Conservation (phyloP, 106 monocot species). For the Vanilla planifolia region DNA sequence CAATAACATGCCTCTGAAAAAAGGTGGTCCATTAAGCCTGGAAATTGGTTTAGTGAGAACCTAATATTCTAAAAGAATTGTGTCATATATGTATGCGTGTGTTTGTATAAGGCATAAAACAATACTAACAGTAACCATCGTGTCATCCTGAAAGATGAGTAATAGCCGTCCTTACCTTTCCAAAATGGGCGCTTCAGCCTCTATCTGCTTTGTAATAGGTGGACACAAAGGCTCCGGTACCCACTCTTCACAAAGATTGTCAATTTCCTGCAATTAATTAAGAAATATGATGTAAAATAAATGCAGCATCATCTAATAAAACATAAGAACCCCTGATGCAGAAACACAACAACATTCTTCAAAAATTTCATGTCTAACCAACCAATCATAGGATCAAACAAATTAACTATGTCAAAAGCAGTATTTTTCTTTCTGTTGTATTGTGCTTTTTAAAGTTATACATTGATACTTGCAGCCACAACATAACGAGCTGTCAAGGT, state of each 20-base stretch:
- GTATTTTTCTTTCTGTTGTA: too few relatives aligned
- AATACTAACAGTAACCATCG: background rate
- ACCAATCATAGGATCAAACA: background rate
- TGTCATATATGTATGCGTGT: too few relatives aligned
- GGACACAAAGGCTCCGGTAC: constrained; percentile 77
- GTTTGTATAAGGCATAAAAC: too few relatives aligned
- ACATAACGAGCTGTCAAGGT: too few relatives aligned
- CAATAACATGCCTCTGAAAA: too few relatives aligned
- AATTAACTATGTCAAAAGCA: constrained; percentile 1
- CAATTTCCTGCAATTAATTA: constrained; percentile 50
- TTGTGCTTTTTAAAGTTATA: too few relatives aligned
- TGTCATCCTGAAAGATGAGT: background rate
- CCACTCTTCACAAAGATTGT: constrained; percentile 90
- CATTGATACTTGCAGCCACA: too few relatives aligned
- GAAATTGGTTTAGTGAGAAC: too few relatives aligned
- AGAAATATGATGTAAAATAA: background rate
- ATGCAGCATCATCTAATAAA: constrained; percentile 4
- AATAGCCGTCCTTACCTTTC: constrained; percentile 44
- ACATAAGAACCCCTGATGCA: background rate
- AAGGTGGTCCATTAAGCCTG: too few relatives aligned
- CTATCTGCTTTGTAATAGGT: constrained; percentile 60
- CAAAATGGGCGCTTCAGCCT: constrained; percentile 31
- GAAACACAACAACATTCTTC: background rate
- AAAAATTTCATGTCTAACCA: background rate
- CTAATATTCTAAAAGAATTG: too few relatives aligned